Conservation (phyloP, 441 rosid genomes). For the Erodium chrysanthum region DNA sequence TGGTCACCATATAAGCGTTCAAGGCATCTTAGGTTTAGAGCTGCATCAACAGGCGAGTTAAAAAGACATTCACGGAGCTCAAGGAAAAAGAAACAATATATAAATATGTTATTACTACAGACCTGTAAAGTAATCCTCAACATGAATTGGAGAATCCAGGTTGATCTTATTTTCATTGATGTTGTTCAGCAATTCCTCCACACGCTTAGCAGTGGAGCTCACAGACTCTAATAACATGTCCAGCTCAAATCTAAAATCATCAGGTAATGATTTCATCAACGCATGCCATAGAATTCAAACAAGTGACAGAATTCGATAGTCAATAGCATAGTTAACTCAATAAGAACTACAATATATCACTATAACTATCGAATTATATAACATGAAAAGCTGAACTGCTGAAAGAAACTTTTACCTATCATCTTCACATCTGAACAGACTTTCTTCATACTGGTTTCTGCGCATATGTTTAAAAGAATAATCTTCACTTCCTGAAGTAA, state of each 20-base stretch:
- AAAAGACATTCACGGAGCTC: slow-evolving; percentile 6
- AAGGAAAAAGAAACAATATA: not conserved
- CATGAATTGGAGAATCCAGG: slow-evolving; percentile 35
- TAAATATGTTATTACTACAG: slow-evolving; percentile 12
- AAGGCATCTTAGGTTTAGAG: slow-evolving; percentile 79
- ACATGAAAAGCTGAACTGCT: not conserved
- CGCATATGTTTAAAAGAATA: slow-evolving; percentile 99
- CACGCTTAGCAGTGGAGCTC: slow-evolving; percentile 66
- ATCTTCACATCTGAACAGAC: slow-evolving; percentile 93
- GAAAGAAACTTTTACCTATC: slow-evolving; percentile 50
- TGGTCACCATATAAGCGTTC: slow-evolving; percentile 96
- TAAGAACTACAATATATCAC: slow-evolving; percentile 1
- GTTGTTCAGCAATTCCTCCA: slow-evolving; percentile 76
- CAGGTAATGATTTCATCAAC: not conserved
- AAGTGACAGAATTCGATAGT: not conserved
- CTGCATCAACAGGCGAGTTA: slow-evolving; percentile 32
- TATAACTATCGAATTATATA: not conserved
- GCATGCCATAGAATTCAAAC: not conserved
- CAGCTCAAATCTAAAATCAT: slow-evolving; percentile 72
- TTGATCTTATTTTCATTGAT: slow-evolving; percentile 51
- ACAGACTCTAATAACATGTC: slow-evolving; percentile 96
- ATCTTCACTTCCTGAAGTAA: slow-evolving; percentile 99
- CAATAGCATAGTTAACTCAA: not conserved
- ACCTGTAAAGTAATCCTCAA: slow-evolving; percentile 90
- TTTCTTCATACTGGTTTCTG: slow-evolving; percentile 96